Evolutionary conservation across 371 early-diverging fungal genomes (phyloP), one percentile per base, ranked within the genome.

Genomic region (Parasitella parasitica): DNA sequence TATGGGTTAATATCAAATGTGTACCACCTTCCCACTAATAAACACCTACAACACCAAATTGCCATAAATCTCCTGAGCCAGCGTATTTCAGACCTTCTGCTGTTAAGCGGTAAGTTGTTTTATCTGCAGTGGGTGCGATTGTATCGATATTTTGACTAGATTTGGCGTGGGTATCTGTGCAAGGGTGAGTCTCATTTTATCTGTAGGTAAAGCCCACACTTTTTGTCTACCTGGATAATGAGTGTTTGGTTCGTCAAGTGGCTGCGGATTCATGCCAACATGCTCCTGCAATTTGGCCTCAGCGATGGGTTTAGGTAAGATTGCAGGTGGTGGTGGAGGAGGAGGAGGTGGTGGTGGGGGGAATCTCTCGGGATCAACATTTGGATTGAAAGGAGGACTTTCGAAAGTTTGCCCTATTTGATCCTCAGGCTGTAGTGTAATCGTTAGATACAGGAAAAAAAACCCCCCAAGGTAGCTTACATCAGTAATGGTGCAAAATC

Each of bases 81-180:
- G 76, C 64, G 48, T 61, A 70, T 27, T 56, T 59, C 3, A 72
- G 26, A 18, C 63, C 67, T 30, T 67, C 16, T n/a, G 27, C 43
- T 22, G 57, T 55, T 28, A 71, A 64, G 20, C 66, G 73, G 26
- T 67, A 57, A 3, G 72, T 75, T 5, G 66, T 57, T 22, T 70
- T 55, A 27, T 70, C 75, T 3, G 72, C 61, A 37, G 78, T 74
- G 41, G 78, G 78, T 26, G 78, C 68, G 11, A 77, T 41, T 6
- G 69, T 64, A 30, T 66, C 69, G n/a, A 77, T 60, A 24, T 72
- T 52, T 34, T 62, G 46, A 35, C 32, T 54, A 16, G 57, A 46
- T 32, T 58, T 35, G 15, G 26, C 22, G 22, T 73, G 70, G 46
- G 70, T 61, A 59, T 66, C 73, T 73, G 48, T 32, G 6, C 32